Conservation (phyloP, 2,329 filamentous ascomycete genomes). For the Blumeria hordei region DNA sequence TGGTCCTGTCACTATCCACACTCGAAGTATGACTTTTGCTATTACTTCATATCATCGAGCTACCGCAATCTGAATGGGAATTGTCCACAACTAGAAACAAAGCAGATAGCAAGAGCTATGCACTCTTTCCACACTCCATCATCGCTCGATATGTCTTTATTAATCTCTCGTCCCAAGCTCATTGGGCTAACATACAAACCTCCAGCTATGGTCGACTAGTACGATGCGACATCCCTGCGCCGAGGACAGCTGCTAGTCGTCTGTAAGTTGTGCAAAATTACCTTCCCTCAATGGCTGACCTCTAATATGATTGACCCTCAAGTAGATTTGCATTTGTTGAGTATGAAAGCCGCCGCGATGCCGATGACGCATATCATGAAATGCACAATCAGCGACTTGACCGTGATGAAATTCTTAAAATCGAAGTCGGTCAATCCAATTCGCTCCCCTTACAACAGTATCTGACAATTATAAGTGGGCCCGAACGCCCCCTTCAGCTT, state of each 20-base stretch:
- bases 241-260: slow-evolving; percentile 75
- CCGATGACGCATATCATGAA: slow-evolving; percentile 96
- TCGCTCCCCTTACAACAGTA: not conserved
- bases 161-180: slow-evolving; percentile 7
- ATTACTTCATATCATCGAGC: slow-evolving; percentile 18
- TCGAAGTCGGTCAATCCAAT: slow-evolving; percentile 45
- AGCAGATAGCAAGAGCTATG: slow-evolving; percentile 9
- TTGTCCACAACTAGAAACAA: slow-evolving; percentile 11
- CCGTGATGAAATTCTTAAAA: slow-evolving; percentile 86
- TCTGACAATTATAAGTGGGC: slow-evolving; percentile 51
- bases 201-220: slow-evolving; percentile 86
- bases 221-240: slow-evolving; percentile 93
- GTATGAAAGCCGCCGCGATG: slow-evolving; percentile 94
- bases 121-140: slow-evolving; percentile 8
- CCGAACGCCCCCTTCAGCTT: slow-evolving; percentile 88
- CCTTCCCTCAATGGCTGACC: slow-evolving; percentile 5
- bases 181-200: slow-evolving; percentile 11
- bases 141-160: slow-evolving; percentile 9
- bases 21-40: slow-evolving; percentile 14
- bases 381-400: slow-evolving; percentile 99
- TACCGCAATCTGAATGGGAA: slow-evolving; percentile 14
- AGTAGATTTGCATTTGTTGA: slow-evolving; percentile 88
- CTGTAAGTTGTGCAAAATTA: slow-evolving; percentile 41
- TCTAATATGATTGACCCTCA: slow-evolving; percentile 16
- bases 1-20: slow-evolving; percentile 19